Conservation (phyloP, 768 basidiomycete species). For the Tricholoma terreum region DNA sequence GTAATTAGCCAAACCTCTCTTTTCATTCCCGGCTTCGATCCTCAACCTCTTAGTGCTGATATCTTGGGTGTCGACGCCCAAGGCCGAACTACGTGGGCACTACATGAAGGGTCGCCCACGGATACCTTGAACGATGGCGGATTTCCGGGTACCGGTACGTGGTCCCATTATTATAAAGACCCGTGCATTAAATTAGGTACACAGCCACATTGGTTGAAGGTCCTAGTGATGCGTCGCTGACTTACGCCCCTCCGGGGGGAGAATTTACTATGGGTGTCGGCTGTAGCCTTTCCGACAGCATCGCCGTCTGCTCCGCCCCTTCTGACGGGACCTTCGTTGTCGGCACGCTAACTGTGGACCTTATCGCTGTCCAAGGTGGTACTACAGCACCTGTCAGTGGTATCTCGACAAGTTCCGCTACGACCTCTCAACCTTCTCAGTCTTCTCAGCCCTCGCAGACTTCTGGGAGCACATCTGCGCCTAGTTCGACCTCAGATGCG, state of each 20-base stretch:
- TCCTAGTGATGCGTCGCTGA: conserved; percentile 17
- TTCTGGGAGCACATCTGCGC: conserved; percentile 14
- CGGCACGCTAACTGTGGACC: conserved; percentile 13
- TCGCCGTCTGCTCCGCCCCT: conserved; percentile 21
- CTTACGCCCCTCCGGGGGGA: conserved; percentile 12
- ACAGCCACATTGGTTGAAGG: conserved; percentile 27
- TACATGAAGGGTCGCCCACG: conserved; percentile 19
- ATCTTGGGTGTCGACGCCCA: conserved; percentile 22
- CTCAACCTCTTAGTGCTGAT: conserved; percentile 26
- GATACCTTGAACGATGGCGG: conserved; percentile 6
- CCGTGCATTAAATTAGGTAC: neutral
- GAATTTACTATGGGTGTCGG: conserved; percentile 16
- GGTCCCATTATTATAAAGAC: neutral
- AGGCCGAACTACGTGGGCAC: conserved; percentile 25
- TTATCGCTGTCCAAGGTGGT: conserved; percentile 16
- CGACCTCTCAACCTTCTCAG: conserved; percentile 2
- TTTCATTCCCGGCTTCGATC: conserved; percentile 24
- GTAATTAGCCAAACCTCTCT: conserved; percentile 23
- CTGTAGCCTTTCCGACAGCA: conserved; percentile 15
- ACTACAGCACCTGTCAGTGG: conserved; percentile 12
- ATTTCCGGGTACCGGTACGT: conserved; percentile 21
- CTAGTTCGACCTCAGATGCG: conserved; percentile 12
- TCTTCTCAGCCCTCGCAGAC: conserved; percentile 12
- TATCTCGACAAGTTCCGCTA: neutral
- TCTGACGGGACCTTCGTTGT: conserved; percentile 12